Conservation (phyloP, 1,284 basidiomycete species). For the Leccinum huronense region DNA sequence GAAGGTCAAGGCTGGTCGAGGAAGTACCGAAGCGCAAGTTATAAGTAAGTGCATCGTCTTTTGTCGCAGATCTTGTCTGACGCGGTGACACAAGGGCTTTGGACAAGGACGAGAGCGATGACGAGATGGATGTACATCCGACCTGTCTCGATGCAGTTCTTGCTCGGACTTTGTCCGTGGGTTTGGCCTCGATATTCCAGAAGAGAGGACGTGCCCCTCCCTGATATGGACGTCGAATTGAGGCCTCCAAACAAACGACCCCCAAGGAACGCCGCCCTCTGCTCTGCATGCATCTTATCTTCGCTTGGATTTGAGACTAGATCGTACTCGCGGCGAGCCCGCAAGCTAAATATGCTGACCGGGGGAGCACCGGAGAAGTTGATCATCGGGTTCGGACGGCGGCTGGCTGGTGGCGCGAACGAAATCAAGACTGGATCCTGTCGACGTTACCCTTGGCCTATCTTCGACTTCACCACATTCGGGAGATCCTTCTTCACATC, state of each 20-base stretch:
- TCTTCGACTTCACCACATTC: slow-evolving; percentile 55
- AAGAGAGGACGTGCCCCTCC: slow-evolving; percentile 45
- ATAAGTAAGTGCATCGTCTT: slow-evolving; percentile 35
- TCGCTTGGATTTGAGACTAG: too few species aligned
- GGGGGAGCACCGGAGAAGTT: slow-evolving; percentile 13
- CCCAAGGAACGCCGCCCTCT: too few species aligned
- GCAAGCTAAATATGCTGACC: too few species aligned
- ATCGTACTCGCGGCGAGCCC: too few species aligned
- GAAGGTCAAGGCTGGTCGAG: slow-evolving; percentile 39
- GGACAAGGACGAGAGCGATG: slow-evolving; percentile 36
- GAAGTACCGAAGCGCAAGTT: slow-evolving; percentile 54
- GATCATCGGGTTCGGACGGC: too few species aligned
- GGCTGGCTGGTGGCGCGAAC: too few species aligned
- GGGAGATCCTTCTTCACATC: slow-evolving; percentile 58
- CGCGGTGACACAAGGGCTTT: slow-evolving; percentile 28
- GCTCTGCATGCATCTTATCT: too few species aligned
- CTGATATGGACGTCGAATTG: slow-evolving; percentile 28
- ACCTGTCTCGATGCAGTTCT: slow-evolving; percentile 44
- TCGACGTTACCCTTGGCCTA: slow-evolving; percentile 36
- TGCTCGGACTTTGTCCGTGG: slow-evolving; percentile 73
- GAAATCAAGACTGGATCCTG: slow-evolving; percentile 29
- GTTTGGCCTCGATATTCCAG: slow-evolving; percentile 74
- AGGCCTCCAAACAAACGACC: slow-evolving; percentile 26
- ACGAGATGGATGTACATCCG: slow-evolving; percentile 39
- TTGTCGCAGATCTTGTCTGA: slow-evolving; percentile 9